Percentiles rank a stretch among this genome's conserved stretches.
Evolutionary conservation across 2,329 filamentous ascomycete species (phyloP).

Genomic region (Neofusicoccum kwambonambiense): DNA sequence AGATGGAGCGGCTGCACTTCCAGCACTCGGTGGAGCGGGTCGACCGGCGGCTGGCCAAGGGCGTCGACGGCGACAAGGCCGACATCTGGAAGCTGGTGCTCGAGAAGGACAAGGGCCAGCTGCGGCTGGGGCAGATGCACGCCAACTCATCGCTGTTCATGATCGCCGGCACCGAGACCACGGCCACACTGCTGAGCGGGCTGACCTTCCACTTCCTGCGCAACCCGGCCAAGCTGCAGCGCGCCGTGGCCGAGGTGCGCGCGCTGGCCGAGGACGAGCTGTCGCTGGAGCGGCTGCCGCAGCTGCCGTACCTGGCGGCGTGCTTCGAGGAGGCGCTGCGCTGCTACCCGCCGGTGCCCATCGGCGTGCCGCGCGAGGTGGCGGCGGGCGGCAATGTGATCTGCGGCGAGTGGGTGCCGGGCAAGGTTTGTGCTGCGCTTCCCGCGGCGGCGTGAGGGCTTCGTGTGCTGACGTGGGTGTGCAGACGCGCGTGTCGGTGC

Average conservation of each 20-base stretch:
- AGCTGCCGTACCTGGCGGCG: constrained; percentile 39
- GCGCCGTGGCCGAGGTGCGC: constrained; percentile 32
- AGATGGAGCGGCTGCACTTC: not conserved
- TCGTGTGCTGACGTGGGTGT: not conserved
- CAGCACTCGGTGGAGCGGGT: constrained; percentile 20
- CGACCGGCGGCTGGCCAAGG: constrained; percentile 24
- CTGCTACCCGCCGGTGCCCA: constrained; percentile 42
- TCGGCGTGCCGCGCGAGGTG: constrained; percentile 32
- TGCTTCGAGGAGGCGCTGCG: constrained; percentile 43
- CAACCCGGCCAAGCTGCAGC: constrained; percentile 26
- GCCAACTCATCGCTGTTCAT: constrained; percentile 40
- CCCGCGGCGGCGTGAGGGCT: not conserved
- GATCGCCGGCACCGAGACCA: constrained; percentile 48
- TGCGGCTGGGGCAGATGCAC: constrained; percentile 38
- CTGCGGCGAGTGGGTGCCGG: constrained; percentile 37
- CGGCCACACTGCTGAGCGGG: constrained; percentile 42
- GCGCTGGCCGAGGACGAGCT: constrained; percentile 32
- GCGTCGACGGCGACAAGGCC: constrained; percentile 19
- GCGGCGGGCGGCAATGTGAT: constrained; percentile 39
- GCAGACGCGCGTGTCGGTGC: constrained; percentile 22
- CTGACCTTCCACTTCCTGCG: constrained; percentile 36
- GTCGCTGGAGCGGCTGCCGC: constrained; percentile 29
- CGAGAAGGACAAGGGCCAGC: constrained; percentile 12
- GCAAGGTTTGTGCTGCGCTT: constrained; percentile 20
- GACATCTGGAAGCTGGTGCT: constrained; percentile 44